A percentile compares a stretch with the other conserved stretches of the same genome.
These are phyloP conservation scores for Talaromyces albobiverticillius DNA, from an alignment of 2,329 filamentous ascomycete genomes.

Conservation along the genomic window DNA sequence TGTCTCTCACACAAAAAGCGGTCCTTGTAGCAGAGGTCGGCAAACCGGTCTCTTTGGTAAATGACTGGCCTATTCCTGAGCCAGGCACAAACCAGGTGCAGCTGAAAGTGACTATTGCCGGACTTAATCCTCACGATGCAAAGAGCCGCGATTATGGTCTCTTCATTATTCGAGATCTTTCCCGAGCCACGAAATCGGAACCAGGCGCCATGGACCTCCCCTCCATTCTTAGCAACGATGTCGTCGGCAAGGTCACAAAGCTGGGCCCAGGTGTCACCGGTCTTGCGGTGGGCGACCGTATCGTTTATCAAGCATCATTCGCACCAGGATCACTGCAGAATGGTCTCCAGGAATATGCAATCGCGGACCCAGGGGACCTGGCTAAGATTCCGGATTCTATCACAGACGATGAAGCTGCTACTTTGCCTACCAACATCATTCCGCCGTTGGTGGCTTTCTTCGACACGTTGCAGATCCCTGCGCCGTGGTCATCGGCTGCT, in stretches of 20 bases:
- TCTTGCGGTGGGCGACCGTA: conserved; percentile 28
- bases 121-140: conserved; percentile 34
- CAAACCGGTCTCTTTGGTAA: not conserved
- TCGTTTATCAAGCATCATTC: conserved; percentile 21
- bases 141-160: conserved; percentile 36
- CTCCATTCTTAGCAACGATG: conserved; percentile 33
- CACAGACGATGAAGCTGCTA: conserved; percentile 36
- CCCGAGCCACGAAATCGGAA: not conserved
- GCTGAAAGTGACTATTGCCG: conserved; percentile 34
- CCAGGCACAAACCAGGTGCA: conserved; percentile 34
- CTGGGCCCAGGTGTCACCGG: conserved; percentile 24
- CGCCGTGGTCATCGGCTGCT: conserved; percentile 19
- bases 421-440: conserved; percentile 36
- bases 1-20: conserved; percentile 5
- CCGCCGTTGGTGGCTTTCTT: conserved; percentile 36
- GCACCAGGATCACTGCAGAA: conserved; percentile 20
- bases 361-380: conserved; percentile 28
- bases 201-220: conserved; percentile 22
- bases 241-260: conserved; percentile 32
- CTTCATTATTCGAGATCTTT: conserved; percentile 25
- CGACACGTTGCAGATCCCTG: conserved; percentile 9
- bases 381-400: conserved; percentile 33
- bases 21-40: not conserved
- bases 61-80: conserved; percentile 25
- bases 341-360: conserved; percentile 40